phyloP scores from a whole-genome alignment of 148 eudicot genomes.

The Euryodendron excelsum region DNA sequence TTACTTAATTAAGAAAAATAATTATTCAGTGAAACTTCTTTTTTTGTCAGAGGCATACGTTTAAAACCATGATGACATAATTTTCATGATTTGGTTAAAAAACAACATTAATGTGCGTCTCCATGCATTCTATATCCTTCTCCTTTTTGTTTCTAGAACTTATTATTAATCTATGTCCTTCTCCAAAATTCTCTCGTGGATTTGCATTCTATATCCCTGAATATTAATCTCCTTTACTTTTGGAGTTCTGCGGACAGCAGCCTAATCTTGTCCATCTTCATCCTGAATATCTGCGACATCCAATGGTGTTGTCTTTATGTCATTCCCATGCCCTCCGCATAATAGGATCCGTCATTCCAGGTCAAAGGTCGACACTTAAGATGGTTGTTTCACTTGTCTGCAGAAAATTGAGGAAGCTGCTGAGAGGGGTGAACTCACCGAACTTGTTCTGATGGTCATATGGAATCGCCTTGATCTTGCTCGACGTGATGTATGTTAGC shows the following conservation, averaged over 20 bases:
- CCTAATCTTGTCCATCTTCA: not conserved
- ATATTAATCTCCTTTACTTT: too few species aligned
- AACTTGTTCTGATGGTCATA: constrained; percentile 88
- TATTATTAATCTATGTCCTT: too few species aligned
- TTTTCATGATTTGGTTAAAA: not conserved
- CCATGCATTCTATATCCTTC: not conserved
- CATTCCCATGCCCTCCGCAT: not conserved
- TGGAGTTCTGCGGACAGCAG: not conserved
- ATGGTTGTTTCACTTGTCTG: constrained; percentile 17
- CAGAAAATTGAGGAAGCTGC: constrained; percentile 99
- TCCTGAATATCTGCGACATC: not conserved
- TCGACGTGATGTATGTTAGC: constrained; percentile 75
- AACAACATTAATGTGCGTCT: not conserved
- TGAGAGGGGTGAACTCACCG: constrained; percentile 86
- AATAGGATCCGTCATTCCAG: not conserved
- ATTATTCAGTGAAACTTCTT: not conserved
- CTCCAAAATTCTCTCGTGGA: too few species aligned
- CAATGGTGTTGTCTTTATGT: not conserved
- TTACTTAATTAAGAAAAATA: not conserved
- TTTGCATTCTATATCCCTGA: too few species aligned
- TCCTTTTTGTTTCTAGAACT: not conserved
- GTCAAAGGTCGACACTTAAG: not conserved
- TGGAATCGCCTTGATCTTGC: constrained; percentile 99
- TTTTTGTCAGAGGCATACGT: not conserved
- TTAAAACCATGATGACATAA: not conserved